Base-by-base conservation (phyloP, 164 flowering plant genomes). In the Malania oleifera region DNA sequence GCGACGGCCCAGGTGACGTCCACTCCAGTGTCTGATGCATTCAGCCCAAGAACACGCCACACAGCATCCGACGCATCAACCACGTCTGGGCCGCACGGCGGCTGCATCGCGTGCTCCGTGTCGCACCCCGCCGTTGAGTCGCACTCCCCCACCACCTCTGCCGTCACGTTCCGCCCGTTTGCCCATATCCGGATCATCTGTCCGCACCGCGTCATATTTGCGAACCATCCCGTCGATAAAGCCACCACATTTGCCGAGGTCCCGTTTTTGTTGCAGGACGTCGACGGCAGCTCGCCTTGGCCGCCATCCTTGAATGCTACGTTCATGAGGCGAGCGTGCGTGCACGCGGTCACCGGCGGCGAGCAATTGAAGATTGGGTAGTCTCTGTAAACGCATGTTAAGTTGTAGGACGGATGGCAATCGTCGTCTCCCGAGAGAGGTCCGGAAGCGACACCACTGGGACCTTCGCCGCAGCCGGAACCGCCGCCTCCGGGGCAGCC, bases 131-230 rank as follows among this genome's bases (percentile, higher is more conserved):
- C n/a, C 56, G n/a, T 53, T 0, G 76, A 74, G 56, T 74, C 76
- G 52, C 78, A 77, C 61, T 77, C 78, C 20, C 71, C 81, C 44
- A 77, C 81, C 58, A 77, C 81, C 66, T 71, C 68, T 0, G 81
- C 78, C 6, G 9, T 23, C 61, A 46, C 59, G 18, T 61, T 66
- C 52, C 37, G 57, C 46, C 74, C 76, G 15, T 69, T 74, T 0
- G 74, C 73, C 17, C 26, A 57, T 2, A 77, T 69, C 14, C 45
- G 22, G 7, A 77, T 67, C 68, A 25, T 61, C 63, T 61, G 50
- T 59, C 63, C 60, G 22, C 81, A 74, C 29, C 72, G 44, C 2
- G 70, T 49, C 8, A 68, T 57, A 0, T 43, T 51, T 12, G 17
- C 10, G 13, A 26, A 77, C 81, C 78, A 77, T 34, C 78, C 76